Evolutionary conservation across 441 rosid genomes (phyloP).

Genomic region (Croton laevigatus): DNA sequence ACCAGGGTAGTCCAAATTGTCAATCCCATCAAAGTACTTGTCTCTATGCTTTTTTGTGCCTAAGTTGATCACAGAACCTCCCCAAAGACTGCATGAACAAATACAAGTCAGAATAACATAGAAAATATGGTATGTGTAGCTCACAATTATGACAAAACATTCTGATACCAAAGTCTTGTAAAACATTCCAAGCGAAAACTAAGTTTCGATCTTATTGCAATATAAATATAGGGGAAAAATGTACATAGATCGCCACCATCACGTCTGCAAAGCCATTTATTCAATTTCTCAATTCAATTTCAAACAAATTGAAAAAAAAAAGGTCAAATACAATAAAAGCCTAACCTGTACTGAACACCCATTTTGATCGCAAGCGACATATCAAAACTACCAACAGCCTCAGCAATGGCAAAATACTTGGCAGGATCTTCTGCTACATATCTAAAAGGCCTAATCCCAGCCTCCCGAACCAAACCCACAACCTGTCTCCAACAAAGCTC

Average conservation of each 20-base stretch:
- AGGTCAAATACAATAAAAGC: background rate
- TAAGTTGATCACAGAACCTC: constrained; percentile 87
- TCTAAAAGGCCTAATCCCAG: constrained; percentile 64
- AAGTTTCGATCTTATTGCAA: background rate
- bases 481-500: constrained; percentile 89
- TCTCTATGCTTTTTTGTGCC: constrained; percentile 92
- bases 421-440: constrained; percentile 70
- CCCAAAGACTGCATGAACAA: constrained; percentile 81
- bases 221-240: no score
- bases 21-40: constrained; percentile 83
- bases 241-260: background rate
- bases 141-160: background rate
- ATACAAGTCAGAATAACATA: background rate
- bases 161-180: background rate
- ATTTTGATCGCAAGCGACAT: constrained; percentile 86
- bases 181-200: background rate
- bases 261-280: background rate
- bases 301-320: constrained; percentile 2
- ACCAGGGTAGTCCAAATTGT: constrained; percentile 81
- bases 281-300: background rate
- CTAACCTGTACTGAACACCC: constrained; percentile 88
- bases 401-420: constrained; percentile 72
- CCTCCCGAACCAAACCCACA: constrained; percentile 61
- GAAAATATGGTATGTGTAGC: background rate
- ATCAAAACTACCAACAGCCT: constrained; percentile 83